phyloP scores from a whole-genome alignment of 2,329 filamentous ascomycete genomes.

The Fusarium liriodendri region DNA sequence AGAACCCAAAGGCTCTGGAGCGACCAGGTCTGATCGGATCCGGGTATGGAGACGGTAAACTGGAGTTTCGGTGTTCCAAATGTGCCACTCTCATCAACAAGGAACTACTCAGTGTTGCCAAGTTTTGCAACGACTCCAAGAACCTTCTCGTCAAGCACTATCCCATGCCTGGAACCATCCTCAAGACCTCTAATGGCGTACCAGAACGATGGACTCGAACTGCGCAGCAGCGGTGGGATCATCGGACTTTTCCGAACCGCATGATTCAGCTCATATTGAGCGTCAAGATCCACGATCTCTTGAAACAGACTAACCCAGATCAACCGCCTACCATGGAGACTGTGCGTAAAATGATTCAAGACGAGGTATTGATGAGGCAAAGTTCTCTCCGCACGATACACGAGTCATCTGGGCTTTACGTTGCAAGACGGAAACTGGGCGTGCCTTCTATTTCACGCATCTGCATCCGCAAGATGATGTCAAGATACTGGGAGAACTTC shows the following conservation, averaged over 20 bases:
- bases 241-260: slow-evolving; percentile 67
- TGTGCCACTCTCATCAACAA: slow-evolving; percentile 66
- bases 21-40: slow-evolving; percentile 55
- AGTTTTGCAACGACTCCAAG: slow-evolving; percentile 67
- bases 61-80: slow-evolving; percentile 59
- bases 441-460: slow-evolving; percentile 49
- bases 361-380: slow-evolving; percentile 54
- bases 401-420: slow-evolving; percentile 23
- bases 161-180: slow-evolving; percentile 76
- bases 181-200: slow-evolving; percentile 64
- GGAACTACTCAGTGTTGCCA: slow-evolving; percentile 65
- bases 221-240: neutral
- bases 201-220: slow-evolving; percentile 48
- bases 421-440: neutral
- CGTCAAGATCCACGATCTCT: slow-evolving; percentile 53
- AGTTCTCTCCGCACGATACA: slow-evolving; percentile 20
- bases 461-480: slow-evolving; percentile 74
- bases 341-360: slow-evolving; percentile 61
- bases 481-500: slow-evolving; percentile 76
- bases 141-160: slow-evolving; percentile 53
- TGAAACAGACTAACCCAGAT: slow-evolving; percentile 40
- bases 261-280: slow-evolving; percentile 62
- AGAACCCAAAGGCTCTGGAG: slow-evolving; percentile 18
- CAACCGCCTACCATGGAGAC: slow-evolving; percentile 58
- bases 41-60: slow-evolving; percentile 71